A percentile compares a stretch with the other conserved stretches of the same genome.
These are phyloP conservation scores for Penicillium macrosclerotiorum DNA, from an alignment of 495 filamentous ascomycete species.

Conservation along the genomic window DNA sequence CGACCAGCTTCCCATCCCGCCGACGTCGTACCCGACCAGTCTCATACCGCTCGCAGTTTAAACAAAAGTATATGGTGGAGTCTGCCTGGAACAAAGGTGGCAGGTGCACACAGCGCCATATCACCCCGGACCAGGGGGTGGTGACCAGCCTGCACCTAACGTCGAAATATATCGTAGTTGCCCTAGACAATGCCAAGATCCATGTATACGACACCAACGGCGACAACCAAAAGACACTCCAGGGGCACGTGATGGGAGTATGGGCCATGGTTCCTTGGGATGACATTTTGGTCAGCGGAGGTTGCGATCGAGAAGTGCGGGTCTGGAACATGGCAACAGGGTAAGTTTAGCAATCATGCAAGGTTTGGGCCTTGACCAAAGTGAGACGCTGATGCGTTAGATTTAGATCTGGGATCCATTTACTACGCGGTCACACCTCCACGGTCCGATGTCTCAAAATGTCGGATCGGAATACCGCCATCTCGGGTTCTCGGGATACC, in stretches of 20 bases:
- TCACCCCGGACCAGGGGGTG: conserved; percentile 92
- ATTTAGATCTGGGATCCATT: conserved; percentile 66
- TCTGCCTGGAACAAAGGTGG: conserved; percentile 94
- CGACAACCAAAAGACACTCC: conserved; percentile 79
- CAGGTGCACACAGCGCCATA: conserved; percentile 70
- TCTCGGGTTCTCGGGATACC: conserved; percentile 93
- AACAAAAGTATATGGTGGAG: conserved; percentile 94
- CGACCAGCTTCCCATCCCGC: conserved; percentile 25
- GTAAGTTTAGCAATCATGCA: conserved; percentile 64
- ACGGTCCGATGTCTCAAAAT: conserved; percentile 98
- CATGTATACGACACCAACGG: conserved; percentile 96
- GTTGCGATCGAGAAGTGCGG: conserved; percentile 93
- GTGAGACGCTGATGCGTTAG: neutral
- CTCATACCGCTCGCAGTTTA: conserved; percentile 94
- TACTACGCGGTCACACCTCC: conserved; percentile 89
- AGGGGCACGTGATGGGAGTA: conserved; percentile 97
- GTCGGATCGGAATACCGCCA: conserved; percentile 88
- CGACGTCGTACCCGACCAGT: conserved; percentile 47
- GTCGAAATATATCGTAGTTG: conserved; percentile 93
- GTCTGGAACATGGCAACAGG: conserved; percentile 97
- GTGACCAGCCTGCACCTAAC: conserved; percentile 95
- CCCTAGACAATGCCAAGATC: conserved; percentile 96
- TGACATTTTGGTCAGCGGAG: conserved; percentile 91
- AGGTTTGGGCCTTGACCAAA: too few relatives aligned
- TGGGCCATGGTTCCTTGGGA: conserved; percentile 99